Evolutionary conservation across 306 rosid genomes (phyloP), one percentile per base, ranked within the genome.

Genomic region (Amphicarpaea edgeworthii): DNA sequence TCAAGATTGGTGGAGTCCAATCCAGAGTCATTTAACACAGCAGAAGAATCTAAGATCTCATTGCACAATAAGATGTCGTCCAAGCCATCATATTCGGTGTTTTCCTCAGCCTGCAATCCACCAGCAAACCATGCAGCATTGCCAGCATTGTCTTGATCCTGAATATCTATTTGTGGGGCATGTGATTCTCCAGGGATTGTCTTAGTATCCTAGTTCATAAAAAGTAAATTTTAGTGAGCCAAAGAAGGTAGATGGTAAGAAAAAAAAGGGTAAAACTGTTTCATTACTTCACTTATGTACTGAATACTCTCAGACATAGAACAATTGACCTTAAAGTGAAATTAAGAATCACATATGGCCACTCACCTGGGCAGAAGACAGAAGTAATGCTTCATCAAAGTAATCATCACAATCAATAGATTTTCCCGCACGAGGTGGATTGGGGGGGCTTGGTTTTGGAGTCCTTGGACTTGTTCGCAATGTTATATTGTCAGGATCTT

Each of bases 41-140:
- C 68, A 55, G 42, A 72, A 53, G 87, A 54, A 76, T 88, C 85
- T 0, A 90, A 78, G 20, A 53, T 82, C 83, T 95, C 98, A 58
- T 81, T 80, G 90, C 98, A 92, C 49, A 92, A 68, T 53, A 92
- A 85, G 73, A 88, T 51, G 57, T 90, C 88, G 60, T 89, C 92
- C 54, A 84, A 76, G 77, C 77, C 80, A 49, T 67, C 71, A 16
- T 83, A 76, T 28, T 55, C 86, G n/a, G 40, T 46, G 81, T 68
- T 68, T 12, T 90, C 89, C 15, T 77, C 54, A 65, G 77, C 89
- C 83, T 90, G 96, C 50, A 90, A 92, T 83, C 88, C 95, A 5
- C 92, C 97, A 8, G 93, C 93, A 73, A 92, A 65, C 88, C 95
- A 94, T 70, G 70, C 70, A 14, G 74, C 63, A 72, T 75, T 75